These are phyloP conservation scores for Datura wrightii DNA, from an alignment of 257 asterid genomes.

Conservation along the genomic window DNA sequence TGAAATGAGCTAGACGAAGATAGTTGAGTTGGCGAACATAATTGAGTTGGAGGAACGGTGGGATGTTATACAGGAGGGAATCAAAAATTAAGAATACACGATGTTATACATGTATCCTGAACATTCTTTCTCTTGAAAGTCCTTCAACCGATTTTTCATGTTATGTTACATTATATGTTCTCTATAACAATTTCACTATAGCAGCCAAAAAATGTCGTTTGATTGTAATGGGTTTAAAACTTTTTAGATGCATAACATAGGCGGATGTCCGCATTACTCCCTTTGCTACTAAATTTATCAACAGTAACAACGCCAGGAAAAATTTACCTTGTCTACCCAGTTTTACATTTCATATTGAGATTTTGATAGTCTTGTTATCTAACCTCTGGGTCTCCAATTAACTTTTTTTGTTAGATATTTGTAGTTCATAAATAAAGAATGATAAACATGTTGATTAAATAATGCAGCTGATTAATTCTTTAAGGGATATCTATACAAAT, in stretches of 20 bases:
- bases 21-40: conserved; percentile 23
- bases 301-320: not conserved
- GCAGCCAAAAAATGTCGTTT: too few species aligned
- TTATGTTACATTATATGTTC: too few species aligned
- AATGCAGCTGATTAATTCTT: too few species aligned
- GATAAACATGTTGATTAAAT: not conserved
- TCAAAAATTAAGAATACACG: conserved; percentile 55
- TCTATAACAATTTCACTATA: too few species aligned
- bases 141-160: not conserved
- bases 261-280: not conserved
- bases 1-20: conserved; percentile 29
- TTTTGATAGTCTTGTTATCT: not conserved
- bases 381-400: not conserved
- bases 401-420: not conserved
- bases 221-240: too few species aligned
- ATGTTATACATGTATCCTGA: conserved; percentile 57
- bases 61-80: conserved; percentile 45
- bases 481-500: too few species aligned
- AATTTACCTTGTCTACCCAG: not conserved
- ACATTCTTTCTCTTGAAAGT: not conserved
- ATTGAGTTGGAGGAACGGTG: conserved; percentile 47
- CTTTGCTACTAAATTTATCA: not conserved
- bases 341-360: conserved; percentile 1
- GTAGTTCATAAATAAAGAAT: not conserved
- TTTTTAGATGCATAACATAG: not conserved